Evolutionary conservation across 2,329 filamentous ascomycete genomes (phyloP).

Genomic region (Endothia cerciana): DNA sequence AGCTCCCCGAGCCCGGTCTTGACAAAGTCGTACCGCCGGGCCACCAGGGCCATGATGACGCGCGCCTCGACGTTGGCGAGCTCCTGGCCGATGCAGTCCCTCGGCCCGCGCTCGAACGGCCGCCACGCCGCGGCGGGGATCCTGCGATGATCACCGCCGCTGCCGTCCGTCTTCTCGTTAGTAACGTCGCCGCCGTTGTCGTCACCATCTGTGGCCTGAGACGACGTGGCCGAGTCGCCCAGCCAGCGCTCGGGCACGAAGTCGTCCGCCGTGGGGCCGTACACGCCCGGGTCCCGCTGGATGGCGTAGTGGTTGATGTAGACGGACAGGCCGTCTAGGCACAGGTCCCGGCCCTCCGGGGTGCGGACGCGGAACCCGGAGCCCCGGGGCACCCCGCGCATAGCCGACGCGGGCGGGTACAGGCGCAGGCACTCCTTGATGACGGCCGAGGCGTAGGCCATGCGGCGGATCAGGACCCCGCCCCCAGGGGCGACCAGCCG

Average conservation of each 20-base stretch:
- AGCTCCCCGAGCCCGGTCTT: conserved; percentile 38
- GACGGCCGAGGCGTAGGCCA: not conserved
- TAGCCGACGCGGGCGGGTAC: conserved; percentile 1
- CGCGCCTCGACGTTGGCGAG: conserved; percentile 47
- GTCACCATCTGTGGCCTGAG: not conserved
- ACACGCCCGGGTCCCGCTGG: conserved; percentile 19
- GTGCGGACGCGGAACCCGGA: conserved; percentile 15
- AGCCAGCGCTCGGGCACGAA: conserved; percentile 29
- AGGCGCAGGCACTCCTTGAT: conserved; percentile 17
- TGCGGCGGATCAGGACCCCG: conserved; percentile 35
- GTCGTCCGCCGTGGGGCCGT: conserved; percentile 19
- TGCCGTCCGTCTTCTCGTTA: not conserved
- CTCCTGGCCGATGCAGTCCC: conserved; percentile 59
- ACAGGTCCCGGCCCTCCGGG: conserved; percentile 30
- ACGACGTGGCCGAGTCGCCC: not conserved
- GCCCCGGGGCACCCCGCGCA: not conserved
- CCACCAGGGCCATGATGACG: conserved; percentile 38
- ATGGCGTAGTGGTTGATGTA: conserved; percentile 17
- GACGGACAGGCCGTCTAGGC: conserved; percentile 14
- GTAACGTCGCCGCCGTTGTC: not conserved
- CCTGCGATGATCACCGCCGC: conserved; percentile 9
- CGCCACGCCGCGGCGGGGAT: conserved; percentile 50
- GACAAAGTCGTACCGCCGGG: conserved; percentile 37
- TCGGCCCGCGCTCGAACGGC: conserved; percentile 55
- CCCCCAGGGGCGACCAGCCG: conserved; percentile 35